phyloP scores from a whole-genome alignment of 441 rosid genomes.

The Breynia disticha region DNA sequence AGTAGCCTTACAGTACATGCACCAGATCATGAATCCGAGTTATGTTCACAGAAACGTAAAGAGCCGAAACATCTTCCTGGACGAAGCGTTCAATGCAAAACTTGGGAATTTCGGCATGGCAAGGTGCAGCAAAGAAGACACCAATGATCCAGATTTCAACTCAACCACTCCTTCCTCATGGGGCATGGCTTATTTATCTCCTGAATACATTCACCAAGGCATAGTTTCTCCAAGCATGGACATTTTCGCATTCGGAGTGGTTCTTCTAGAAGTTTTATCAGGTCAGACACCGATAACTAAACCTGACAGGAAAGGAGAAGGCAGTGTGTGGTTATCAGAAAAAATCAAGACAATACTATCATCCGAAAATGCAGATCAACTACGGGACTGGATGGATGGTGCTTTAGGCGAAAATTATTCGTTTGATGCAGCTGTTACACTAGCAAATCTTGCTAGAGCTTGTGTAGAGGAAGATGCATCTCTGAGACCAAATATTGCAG shows the following conservation, averaged over 20 bases:
- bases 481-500: constrained; percentile 60
- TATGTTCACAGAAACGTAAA: constrained; percentile 63
- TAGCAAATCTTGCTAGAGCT: constrained; percentile 60
- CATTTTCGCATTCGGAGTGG: constrained; percentile 63
- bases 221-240: constrained; percentile 46
- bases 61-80: constrained; percentile 71
- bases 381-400: constrained; percentile 64
- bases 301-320: constrained; percentile 32
- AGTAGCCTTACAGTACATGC: constrained; percentile 77
- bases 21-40: constrained; percentile 62
- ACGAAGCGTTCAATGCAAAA: constrained; percentile 84
- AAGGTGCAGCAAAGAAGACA: constrained; percentile 31
- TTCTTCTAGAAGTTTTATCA: constrained; percentile 59
- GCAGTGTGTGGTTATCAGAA: constrained; percentile 33
- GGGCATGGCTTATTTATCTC: constrained; percentile 40
- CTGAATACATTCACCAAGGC: constrained; percentile 47
- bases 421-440: constrained; percentile 46
- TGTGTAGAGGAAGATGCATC: constrained; percentile 58
- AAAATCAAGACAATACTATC: constrained; percentile 31
- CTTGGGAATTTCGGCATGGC: constrained; percentile 75
- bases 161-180: constrained; percentile 27
- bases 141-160: constrained; percentile 16
- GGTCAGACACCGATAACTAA: constrained; percentile 43
- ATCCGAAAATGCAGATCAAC: constrained; percentile 36
- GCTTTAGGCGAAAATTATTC: constrained; percentile 70